Conservation (phyloP, 306 rosid genomes). For the Herpetospermum pedunculosum region DNA sequence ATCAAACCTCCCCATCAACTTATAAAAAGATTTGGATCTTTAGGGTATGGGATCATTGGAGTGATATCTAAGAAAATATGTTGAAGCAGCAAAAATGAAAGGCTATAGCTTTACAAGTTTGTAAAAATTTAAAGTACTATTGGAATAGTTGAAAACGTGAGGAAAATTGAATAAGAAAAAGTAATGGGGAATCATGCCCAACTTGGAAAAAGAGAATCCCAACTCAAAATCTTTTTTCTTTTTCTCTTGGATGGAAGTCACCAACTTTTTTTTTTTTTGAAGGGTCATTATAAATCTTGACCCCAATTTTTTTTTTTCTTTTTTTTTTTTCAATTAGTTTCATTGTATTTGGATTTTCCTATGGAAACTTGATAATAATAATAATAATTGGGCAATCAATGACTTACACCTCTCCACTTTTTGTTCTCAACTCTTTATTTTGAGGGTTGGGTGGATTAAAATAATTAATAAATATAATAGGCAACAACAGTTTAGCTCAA, state of each 20-base stretch:
- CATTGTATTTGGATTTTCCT: neutral
- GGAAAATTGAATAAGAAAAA: neutral
- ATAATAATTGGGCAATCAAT: neutral
- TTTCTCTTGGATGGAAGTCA: neutral
- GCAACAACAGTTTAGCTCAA: too few relatives aligned
- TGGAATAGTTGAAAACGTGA: neutral
- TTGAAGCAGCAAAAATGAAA: neutral
- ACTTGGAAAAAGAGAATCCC: neutral
- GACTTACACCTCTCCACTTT: neutral
- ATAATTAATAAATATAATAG: too few relatives aligned
- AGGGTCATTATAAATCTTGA: slow-evolving; percentile 7
- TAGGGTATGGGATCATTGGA: too few relatives aligned
- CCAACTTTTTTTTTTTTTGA: neutral
- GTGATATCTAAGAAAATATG: too few relatives aligned
- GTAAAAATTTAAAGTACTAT: too few relatives aligned
- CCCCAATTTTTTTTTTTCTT: neutral
- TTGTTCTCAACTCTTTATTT: too few relatives aligned
- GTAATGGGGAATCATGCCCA: neutral
- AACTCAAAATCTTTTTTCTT: neutral
- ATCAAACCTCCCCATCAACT: too few relatives aligned
- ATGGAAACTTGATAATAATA: neutral
- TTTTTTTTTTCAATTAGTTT: neutral
- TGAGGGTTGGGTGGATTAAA: too few relatives aligned
- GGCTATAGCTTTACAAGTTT: neutral
- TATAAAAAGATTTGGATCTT: neutral